Evolutionary conservation across 768 basidiomycete species (phyloP), one percentile per base, ranked within the genome.

Genomic region (Hypsizygus marmoreus): DNA sequence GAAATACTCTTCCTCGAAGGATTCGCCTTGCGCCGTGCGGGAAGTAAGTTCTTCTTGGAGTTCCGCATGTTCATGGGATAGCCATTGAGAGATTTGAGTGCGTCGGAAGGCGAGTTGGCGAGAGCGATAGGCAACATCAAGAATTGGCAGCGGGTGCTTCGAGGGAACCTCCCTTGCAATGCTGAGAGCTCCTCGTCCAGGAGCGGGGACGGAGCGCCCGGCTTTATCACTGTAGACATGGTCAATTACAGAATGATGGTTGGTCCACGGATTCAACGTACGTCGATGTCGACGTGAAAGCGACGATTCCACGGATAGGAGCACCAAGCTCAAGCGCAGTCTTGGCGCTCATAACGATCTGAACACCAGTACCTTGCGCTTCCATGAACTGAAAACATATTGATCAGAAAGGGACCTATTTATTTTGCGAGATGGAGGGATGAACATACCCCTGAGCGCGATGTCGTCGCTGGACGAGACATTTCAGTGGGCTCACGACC

Each of bases 401-500:
- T 52, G n/a, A 57, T 45, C 31, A 31, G 8, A 28, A 14, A 16
- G 38, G 33, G n/a, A 33, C 25, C n/a, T n/a, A n/a, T n/a, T n/a
- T n/a, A n/a, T n/a, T n/a, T n/a, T n/a, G n/a, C 12, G 32, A 23
- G 56, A 49, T 29, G 3, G 19, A 35, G 48, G 37, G n/a, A 30
- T 30, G 24, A 20, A 72, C 83, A 63, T 65, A 91, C 90, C 55
- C 97, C 97, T 60, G 94, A 80, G 63, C 97, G 91, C 54, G 95
- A 98, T 8, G 88, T 90, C 1, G 95, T 97, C 8, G 95, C 88
- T 12, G 97, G 97, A 47, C 97, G 88, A 35, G 97, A 99, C 89
- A 98, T 95, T 68, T 99, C 97, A 29, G 91, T 93, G 5, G 97
- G 95, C 68, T 99, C 97, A 56, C 97, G 94, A 50, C 97, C 97